Base-by-base conservation (phyloP, 2,329 filamentous ascomycete species). In the Achaetomium macrosporum region DNA sequence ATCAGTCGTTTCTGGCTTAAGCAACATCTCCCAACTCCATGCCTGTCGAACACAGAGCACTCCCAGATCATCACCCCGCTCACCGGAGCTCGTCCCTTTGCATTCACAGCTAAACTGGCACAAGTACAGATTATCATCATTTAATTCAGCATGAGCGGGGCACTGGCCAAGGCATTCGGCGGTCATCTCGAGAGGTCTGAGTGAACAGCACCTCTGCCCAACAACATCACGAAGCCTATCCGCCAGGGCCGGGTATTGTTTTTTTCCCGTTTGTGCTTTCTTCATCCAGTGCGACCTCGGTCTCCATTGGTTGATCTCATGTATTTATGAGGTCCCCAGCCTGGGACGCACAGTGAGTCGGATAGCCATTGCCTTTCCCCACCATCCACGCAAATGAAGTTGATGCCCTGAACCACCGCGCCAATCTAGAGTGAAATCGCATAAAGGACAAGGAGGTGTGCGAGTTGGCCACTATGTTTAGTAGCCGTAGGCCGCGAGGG, bases 401-500 rank as follows among this genome's bases (percentile, higher is more conserved):
- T 62, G 60, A 63, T 73, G 72, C 71, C 73, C 69, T 66, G 72
- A 70, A 75, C 73, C 73, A 71, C 73, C 73, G 71, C 73, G 74
- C 74, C 73, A 74, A 75, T 76, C 73, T 76, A 76, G 74, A 74
- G 72, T 73, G 61, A 66, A 68, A 75, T 70, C 70, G 71, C 72
- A 64, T 71, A 71, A 71, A 75, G 69, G 73, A 74, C 71, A 67
- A 72, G 71, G 68, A 68, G 49, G 69, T 67, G 66, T 68, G 69
- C 64, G 44, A 55, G 53, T 50, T 51, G 57, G 58, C 59, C 49
- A 59, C 61, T 52, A 52, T 74, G 45, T 60, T 53, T 96, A 97
- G 85, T 95, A 96, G 75, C 91, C 92, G 78, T 82, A 90, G 70
- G 85, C 78, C 77, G 88, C 88, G 73, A 97, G 87, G 76, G 93